Percentiles rank a stretch among this genome's conserved stretches.
Conservation (phyloP, 2,329 filamentous ascomycete species). For the Talaromyces atroroseus region DNA sequence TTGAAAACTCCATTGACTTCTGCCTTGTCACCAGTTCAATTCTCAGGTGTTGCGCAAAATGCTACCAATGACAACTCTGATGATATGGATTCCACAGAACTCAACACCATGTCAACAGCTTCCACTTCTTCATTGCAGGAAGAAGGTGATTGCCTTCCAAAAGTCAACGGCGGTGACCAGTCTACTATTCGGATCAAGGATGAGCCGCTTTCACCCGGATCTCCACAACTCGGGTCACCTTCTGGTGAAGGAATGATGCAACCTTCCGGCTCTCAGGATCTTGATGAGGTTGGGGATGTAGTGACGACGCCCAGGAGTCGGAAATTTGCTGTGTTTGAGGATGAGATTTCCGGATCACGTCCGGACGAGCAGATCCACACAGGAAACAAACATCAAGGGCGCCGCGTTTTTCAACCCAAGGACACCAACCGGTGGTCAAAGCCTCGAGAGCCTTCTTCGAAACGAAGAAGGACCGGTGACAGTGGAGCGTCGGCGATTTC, state of each 20-base stretch:
- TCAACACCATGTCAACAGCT: slow-evolving; percentile 4
- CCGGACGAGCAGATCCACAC: neutral
- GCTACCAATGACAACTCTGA: neutral
- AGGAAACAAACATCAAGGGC: slow-evolving; percentile 5
- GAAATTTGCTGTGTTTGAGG: slow-evolving; percentile 3
- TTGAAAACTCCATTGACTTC: neutral
- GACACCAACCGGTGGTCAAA: slow-evolving; percentile 22
- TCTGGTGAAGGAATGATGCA: slow-evolving; percentile 13
- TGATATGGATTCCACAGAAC: neutral
- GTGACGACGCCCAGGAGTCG: slow-evolving; percentile 39
- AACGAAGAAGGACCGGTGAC: slow-evolving; percentile 34
- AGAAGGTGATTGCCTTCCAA: neutral
- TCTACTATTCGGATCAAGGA: slow-evolving; percentile 28
- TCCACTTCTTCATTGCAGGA: neutral
- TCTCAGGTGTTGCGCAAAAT: neutral
- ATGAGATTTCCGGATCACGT: slow-evolving; percentile 1
- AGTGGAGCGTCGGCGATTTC: slow-evolving; percentile 35
- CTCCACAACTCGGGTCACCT: slow-evolving; percentile 15
- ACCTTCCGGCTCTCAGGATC: slow-evolving; percentile 56
- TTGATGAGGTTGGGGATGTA: slow-evolving; percentile 46
- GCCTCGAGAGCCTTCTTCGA: slow-evolving; percentile 14
- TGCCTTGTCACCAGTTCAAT: neutral
- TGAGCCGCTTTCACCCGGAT: slow-evolving; percentile 32
- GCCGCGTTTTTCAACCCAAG: slow-evolving; percentile 22
- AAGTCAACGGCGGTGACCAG: slow-evolving; percentile 12